Evolutionary conservation across 179 eudicot genomes (phyloP), one percentile per base, ranked within the genome.

Genomic region (Camellia oleifera): DNA sequence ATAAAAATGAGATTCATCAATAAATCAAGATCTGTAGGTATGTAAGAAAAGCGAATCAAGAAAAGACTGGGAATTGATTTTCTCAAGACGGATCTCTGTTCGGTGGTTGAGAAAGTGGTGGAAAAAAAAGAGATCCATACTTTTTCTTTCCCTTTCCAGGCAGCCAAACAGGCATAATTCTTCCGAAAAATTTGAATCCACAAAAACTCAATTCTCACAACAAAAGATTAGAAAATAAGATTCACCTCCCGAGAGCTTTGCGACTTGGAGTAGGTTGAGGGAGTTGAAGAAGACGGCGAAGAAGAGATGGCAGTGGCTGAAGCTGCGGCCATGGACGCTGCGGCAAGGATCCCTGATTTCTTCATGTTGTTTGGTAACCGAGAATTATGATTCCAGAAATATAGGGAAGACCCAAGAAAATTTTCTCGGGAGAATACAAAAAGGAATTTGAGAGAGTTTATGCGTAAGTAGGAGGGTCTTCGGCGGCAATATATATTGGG

Each of bases 271-370:
- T 61, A 58, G 76, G 68, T 4, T 1, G 17, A 12, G n/a, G 20
- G n/a, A 65, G 20, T 26, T n/a, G 70, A 42, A 45, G 81, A 77
- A 12, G 76, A 44, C 8, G 83, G 75, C 5, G 83, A 56, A 64
- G 83, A 15, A 14, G 77, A 60, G 66, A 64, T 8, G 68, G 86
- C 82, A 32, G 85, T 56, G 56, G 87, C 85, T 12, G 89, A 66
- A 66, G 86, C 85, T 4, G 84, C 88, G 4, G 87, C 88, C 9
- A 81, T 74, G 48, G 87, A 77, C 3, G 89, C 88, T 9, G 66
- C 80, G 14, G 86, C 84, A 0, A 87, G 0, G 48, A 82, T 4
- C 53, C 85, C 85, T 7, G 91, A 78, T 80, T 76, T 87, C 78
- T 85, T 87, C 91, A 88, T 88, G 32, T 32, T 10, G 54, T 11